Conservation (phyloP, 495 filamentous ascomycete species). For the Aspergillus coremiiformis region DNA sequence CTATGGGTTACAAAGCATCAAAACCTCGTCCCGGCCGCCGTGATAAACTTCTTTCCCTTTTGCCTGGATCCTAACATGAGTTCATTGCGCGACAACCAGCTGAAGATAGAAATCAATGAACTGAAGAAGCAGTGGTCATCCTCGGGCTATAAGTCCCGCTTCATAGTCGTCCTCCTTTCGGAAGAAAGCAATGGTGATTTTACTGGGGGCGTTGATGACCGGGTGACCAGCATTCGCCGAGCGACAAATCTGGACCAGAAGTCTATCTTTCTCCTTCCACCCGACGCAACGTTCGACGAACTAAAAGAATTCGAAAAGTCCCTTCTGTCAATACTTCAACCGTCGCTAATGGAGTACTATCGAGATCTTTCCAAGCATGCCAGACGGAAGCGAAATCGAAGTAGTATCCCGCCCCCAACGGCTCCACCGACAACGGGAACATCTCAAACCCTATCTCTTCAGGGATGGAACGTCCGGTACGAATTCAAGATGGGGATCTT, state of each 20-base stretch:
- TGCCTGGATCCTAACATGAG: conserved; percentile 61
- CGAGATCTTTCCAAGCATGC: conserved; percentile 82
- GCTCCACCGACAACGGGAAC: conserved; percentile 75
- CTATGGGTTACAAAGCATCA: conserved; percentile 85
- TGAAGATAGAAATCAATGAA: conserved; percentile 80
- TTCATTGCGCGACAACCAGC: conserved; percentile 71
- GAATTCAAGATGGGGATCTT: conserved; percentile 88
- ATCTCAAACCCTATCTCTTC: conserved; percentile 71
- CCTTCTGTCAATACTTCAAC: conserved; percentile 52
- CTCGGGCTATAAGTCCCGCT: conserved; percentile 64
- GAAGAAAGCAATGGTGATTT: conserved; percentile 55
- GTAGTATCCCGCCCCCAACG: conserved; percentile 70
- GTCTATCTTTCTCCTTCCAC: conserved; percentile 67
- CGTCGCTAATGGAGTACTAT: conserved; percentile 72
- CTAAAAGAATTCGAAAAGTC: conserved; percentile 57
- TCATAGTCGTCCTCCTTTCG: conserved; percentile 69
- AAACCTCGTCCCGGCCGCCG: conserved; percentile 66
- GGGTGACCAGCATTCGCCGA: conserved; percentile 64
- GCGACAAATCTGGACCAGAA: conserved; percentile 74
- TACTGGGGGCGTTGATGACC: conserved; percentile 61
- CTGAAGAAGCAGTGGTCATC: conserved; percentile 56
- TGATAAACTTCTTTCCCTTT: conserved; percentile 66
- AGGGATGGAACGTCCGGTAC: conserved; percentile 85
- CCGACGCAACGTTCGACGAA: conserved; percentile 53
- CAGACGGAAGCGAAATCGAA: conserved; percentile 71